Percentiles rank a stretch among this genome's conserved stretches.
phyloP scores from a whole-genome alignment of 2,329 filamentous ascomycete genomes.

The Teratosphaeria destructans region DNA sequence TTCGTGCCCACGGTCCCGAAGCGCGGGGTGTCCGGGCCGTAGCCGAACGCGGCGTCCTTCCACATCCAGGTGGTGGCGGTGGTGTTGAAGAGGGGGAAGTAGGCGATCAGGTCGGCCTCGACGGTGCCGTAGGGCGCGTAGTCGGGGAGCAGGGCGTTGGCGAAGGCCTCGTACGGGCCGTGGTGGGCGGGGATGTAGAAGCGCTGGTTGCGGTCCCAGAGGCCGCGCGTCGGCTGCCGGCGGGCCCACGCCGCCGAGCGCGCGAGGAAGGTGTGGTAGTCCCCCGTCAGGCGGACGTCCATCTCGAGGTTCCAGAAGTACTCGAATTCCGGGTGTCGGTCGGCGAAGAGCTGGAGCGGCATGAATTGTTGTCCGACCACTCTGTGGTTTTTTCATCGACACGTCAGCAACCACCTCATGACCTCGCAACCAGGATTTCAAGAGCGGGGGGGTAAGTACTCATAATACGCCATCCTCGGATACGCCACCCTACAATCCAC shows the following conservation, averaged over 20 bases:
- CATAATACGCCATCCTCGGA: not conserved
- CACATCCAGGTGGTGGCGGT: not conserved
- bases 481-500: not conserved
- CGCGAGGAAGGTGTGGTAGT: constrained; percentile 66
- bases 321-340: constrained; percentile 65
- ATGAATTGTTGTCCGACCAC: not conserved
- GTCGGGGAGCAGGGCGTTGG: not conserved
- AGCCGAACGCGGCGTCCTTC: not conserved
- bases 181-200: not conserved
- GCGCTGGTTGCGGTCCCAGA: constrained; percentile 38
- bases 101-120: not conserved
- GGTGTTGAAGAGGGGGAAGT: not conserved
- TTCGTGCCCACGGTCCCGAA: not conserved
- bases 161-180: not conserved
- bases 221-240: constrained; percentile 43
- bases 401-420: not conserved
- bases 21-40: not conserved
- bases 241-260: constrained; percentile 46
- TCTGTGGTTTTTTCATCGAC: not conserved
- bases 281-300: constrained; percentile 64
- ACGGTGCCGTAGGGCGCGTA: not conserved
- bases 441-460: not conserved
- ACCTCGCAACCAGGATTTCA: not conserved
- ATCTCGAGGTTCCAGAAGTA: constrained; percentile 76
- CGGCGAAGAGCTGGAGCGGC: constrained; percentile 55